Evolutionary conservation across 2,329 filamentous ascomycete species (phyloP).

Genomic region (Tolypocladium endophyticum): DNA sequence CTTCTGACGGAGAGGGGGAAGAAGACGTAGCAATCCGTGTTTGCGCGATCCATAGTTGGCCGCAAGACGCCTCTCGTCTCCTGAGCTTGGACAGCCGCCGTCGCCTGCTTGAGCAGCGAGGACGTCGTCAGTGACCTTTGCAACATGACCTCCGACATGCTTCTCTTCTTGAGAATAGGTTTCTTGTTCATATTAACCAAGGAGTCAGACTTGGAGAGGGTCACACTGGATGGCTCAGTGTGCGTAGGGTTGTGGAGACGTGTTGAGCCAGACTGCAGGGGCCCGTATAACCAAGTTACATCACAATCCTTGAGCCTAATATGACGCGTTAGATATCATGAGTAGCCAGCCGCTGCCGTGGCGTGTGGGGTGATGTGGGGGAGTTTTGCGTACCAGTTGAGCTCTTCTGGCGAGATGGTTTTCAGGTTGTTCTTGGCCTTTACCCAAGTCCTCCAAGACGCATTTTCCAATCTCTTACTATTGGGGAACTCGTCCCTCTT

Average conservation of each 20-base stretch:
- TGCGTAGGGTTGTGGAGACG: constrained; percentile 35
- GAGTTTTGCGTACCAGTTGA: constrained; percentile 71
- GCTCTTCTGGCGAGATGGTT: constrained; percentile 79
- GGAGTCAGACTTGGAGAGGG: constrained; percentile 46
- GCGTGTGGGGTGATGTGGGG: too few species aligned
- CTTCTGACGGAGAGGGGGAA: constrained; percentile 53
- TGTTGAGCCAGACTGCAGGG: constrained; percentile 63
- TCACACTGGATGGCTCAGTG: constrained; percentile 28
- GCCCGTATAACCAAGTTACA: constrained; percentile 95
- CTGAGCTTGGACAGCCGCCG: constrained; percentile 76
- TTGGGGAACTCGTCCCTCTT: constrained; percentile 72
- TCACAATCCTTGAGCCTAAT: constrained; percentile 90
- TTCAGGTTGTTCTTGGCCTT: constrained; percentile 81
- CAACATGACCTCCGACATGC: constrained; percentile 91
- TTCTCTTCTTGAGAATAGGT: constrained; percentile 91
- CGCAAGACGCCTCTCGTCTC: constrained; percentile 45
- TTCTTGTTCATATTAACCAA: constrained; percentile 62
- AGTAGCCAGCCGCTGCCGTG: not conserved
- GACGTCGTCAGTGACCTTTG: constrained; percentile 81
- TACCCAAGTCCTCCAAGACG: constrained; percentile 94
- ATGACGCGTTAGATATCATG: constrained; percentile 15
- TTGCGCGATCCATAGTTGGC: constrained; percentile 48
- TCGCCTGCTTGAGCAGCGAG: constrained; percentile 80
- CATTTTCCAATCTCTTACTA: constrained; percentile 78
- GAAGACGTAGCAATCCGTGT: constrained; percentile 60